Evolutionary conservation across 768 basidiomycete species (phyloP).

Genomic region (Mycena olivaceomarginata): DNA sequence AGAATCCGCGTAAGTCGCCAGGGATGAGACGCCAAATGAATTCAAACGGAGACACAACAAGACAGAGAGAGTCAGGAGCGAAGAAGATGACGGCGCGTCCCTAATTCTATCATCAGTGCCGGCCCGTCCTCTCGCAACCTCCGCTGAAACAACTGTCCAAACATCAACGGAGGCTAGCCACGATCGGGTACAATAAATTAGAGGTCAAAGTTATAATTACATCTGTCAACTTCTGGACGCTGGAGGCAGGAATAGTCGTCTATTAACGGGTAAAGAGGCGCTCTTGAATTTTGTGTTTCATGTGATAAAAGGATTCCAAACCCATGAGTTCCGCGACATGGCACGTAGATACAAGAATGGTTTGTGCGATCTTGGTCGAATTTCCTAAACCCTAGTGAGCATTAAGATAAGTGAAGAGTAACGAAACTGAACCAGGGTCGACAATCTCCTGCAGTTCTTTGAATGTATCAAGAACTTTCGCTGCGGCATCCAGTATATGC

Average conservation of each 20-base stretch:
- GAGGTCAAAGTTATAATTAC: not conserved
- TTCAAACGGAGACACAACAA: conserved; percentile 25
- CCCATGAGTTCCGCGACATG: not conserved
- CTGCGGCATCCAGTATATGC: no score
- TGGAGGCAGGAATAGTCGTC: not conserved
- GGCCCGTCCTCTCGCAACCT: not conserved
- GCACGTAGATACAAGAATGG: not conserved
- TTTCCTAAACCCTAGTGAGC: no score
- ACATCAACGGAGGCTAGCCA: not conserved
- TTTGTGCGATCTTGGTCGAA: no score
- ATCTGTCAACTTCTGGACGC: not conserved
- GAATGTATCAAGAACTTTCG: no score
- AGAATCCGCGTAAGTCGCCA: conserved; percentile 21
- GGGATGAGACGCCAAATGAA: conserved; percentile 21
- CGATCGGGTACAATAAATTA: not conserved
- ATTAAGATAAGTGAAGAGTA: no score
- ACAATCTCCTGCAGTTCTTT: no score
- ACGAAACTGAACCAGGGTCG: no score
- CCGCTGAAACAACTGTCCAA: not conserved
- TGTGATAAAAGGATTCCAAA: not conserved
- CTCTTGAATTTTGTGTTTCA: not conserved
- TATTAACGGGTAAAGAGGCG: not conserved
- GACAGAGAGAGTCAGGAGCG: conserved; percentile 19
- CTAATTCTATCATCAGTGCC: not conserved
- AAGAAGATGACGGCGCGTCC: conserved; percentile 7